Evolutionary conservation across 1,284 basidiomycete genomes (phyloP), one percentile per base, ranked within the genome.

Genomic region (Rhodotorula sp.): DNA sequence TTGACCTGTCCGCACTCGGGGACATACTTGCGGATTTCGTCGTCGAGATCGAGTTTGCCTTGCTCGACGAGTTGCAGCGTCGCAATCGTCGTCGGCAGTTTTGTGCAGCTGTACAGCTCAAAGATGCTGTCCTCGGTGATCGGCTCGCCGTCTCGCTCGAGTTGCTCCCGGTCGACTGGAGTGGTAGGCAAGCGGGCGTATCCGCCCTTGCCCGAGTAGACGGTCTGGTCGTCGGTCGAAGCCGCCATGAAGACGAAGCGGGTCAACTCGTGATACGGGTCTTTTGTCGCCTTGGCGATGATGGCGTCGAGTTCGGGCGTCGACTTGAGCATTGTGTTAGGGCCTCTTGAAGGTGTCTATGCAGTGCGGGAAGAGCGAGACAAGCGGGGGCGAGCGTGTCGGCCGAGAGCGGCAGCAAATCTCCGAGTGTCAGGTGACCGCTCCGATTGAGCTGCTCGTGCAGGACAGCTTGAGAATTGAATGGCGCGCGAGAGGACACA

Each of bases 11-110:
- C 42, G 3, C 65, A 18, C 37, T 73, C 68, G 6, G 51, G 51
- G 4, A 68, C 48, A 30, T 57, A 68, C 29, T 44, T 7, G 15
- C 33, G 15, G 6, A 59, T 66, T 37, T 70, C 68, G 61, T 61
- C 68, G 3, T 73, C 55, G 18, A 73, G 53, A 3, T 8, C 49
- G 37, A 73, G 29, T 53, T 48, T 53, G 57, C 68, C 71, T 26
- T 68, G 66, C 49, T 73, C 71, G 58, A 70, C 30, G 46, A 73
- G 66, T 54, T 70, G 68, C 15, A 73, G 14, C 17, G 64, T 54
- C 0, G 71, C 68, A 49, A 73, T 64, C 20, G 56, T 46, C 1
- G 62, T 56, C 8, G 65, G 58, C 12, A 73, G 49, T 33, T 64
- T 64, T 1, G 63, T 58, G 48, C 63, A 64, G 6, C n/a, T 29